Base-by-base conservation (phyloP, 768 basidiomycete genomes). In the Hericium rajendrae region DNA sequence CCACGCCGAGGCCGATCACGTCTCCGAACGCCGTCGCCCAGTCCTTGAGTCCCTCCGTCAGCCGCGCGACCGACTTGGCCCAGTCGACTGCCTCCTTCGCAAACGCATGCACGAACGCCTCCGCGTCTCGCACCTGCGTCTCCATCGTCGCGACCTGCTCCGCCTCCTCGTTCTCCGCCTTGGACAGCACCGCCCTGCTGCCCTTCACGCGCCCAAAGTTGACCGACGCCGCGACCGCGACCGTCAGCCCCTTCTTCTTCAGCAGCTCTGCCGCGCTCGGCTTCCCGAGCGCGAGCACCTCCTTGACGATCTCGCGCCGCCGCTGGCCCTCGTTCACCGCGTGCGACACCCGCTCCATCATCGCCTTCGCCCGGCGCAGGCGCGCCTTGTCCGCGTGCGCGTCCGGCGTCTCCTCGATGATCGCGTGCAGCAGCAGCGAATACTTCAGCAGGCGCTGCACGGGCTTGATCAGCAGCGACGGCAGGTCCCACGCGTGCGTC, bases 401-500 rank as follows among this genome's bases (percentile, higher is more conserved):
- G 54, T 84, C 80, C 6, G 84, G 82, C 0, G 91, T 92, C 65
- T 84, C 85, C 52, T 85, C 82, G 54, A 86, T 79, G 62, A 92
- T 85, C 24, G 88, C 82, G 24, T 73, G 72, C 38, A 99, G 81
- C 28, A 99, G 79, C 9, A 98, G 80, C 0, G 91, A 84, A 67
- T 99, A 99, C 68, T 97, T 98, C 61, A 97, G 83, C 55, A 97
- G 79, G 15, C 95, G 84, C 67, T 98, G 97, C 3, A 99, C 92
- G 38, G 97, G 97, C 71, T 98, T 97, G 71, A 99, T 97, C 59
- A 99, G 85, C 40, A 97, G 80, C 0, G 92, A 93, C 5, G 91
- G 78, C 26, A 99, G 82, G 68, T 99, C 95, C 86, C 92, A 94
- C 2, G 92, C 89, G 65, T 91, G 86, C 0, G 91, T 88, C 12